Evolutionary conservation across 1,139 yeast species (phyloP).

Genomic region (Candida sojae): DNA sequence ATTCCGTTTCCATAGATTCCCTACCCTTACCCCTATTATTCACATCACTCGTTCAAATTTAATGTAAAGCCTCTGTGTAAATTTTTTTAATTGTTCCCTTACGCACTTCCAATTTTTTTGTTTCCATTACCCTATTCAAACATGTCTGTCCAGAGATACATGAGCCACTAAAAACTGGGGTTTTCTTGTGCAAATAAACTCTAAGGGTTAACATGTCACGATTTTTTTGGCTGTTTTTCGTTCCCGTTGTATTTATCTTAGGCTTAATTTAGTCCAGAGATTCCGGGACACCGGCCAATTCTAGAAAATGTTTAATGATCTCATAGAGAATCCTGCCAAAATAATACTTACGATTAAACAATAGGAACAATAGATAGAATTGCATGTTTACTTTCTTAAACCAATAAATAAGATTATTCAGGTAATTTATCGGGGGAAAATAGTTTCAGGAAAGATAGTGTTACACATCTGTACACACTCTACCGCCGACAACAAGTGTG

Average conservation of each 20-base stretch:
- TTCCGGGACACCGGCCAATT: background rate
- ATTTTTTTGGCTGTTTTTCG: background rate
- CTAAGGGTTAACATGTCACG: background rate
- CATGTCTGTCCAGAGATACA: background rate
- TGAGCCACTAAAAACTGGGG: background rate
- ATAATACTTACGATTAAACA: background rate
- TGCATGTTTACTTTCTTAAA: background rate
- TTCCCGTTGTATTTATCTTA: background rate
- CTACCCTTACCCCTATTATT: background rate
- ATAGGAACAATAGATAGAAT: too few relatives aligned
- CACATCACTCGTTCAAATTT: background rate
- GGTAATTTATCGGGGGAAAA: too few relatives aligned
- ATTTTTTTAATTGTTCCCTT: too few relatives aligned
- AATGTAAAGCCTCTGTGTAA: too few relatives aligned
- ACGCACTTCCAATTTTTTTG: too few relatives aligned
- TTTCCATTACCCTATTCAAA: background rate
- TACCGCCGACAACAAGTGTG: too few relatives aligned
- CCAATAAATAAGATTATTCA: too few relatives aligned
- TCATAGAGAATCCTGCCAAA: background rate
- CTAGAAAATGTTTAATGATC: background rate
- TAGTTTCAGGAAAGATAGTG: too few relatives aligned
- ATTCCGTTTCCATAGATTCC: too few relatives aligned
- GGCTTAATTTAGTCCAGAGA: background rate
- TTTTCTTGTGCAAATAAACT: background rate
- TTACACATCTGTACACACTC: too few relatives aligned